A percentile compares a stretch with the other conserved stretches of the same genome.
phyloP scores from a whole-genome alignment of 495 filamentous ascomycete genomes.

The Podospora pseudoanserina region DNA sequence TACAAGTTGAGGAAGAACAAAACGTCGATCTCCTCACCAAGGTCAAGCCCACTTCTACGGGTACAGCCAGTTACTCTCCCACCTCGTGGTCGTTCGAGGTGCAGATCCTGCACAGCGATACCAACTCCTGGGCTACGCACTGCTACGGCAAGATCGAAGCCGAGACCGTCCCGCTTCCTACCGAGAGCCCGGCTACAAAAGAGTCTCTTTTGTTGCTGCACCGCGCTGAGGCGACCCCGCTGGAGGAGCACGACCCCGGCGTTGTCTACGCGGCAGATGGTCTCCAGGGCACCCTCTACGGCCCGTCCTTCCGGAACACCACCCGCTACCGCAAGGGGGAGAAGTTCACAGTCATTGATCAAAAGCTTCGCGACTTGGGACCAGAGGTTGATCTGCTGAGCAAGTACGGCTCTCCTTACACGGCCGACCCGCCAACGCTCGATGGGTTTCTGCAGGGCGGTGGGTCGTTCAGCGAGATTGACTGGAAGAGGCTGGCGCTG shows the following conservation, averaged over 20 bases:
- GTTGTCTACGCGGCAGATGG: background rate
- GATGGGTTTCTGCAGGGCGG: background rate
- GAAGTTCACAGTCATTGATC: background rate
- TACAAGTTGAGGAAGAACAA: background rate
- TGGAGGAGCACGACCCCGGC: background rate
- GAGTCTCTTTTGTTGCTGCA: background rate
- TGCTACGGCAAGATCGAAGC: background rate
- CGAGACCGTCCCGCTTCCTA: background rate
- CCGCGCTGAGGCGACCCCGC: background rate
- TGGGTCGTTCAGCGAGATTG: background rate
- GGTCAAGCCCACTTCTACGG: background rate
- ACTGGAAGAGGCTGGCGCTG: background rate
- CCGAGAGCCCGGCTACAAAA: background rate
- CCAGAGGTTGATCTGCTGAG: background rate
- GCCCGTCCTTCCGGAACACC: background rate
- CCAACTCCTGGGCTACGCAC: background rate
- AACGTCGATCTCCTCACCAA: background rate
- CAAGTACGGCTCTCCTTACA: background rate
- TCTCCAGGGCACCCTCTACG: constrained; percentile 1
- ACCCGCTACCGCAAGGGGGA: background rate
- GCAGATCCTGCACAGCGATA: background rate
- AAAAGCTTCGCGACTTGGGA: background rate
- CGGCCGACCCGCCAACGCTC: background rate
- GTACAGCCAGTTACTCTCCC: background rate
- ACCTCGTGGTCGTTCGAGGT: background rate